These are phyloP conservation scores for Tolypocladium amazonense DNA, from an alignment of 2,329 filamentous ascomycete genomes.

Conservation along the genomic window DNA sequence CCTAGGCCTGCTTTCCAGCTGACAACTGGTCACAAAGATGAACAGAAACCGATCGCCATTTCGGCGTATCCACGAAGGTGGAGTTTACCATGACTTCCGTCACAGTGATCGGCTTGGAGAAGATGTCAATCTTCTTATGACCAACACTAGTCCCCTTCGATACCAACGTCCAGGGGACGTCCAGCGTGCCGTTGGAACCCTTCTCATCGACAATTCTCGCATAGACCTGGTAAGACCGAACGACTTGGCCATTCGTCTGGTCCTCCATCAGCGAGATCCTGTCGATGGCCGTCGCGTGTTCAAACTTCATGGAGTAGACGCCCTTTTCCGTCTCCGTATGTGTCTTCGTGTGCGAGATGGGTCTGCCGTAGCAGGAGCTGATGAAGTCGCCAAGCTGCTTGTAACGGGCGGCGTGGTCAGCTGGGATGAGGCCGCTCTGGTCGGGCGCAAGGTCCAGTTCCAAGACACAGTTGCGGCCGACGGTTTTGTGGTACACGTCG, in stretches of 20 bases:
- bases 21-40: constrained; percentile 9
- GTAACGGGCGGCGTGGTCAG: constrained; percentile 10
- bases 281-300: constrained; percentile 8
- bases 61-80: constrained; percentile 12
- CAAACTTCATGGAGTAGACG: constrained; percentile 5
- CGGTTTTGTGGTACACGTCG: constrained; percentile 13
- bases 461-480: constrained; percentile 14
- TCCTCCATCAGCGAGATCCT: constrained; percentile 15
- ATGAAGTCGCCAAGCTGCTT: constrained; percentile 14
- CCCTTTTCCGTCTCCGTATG: not conserved
- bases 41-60: constrained; percentile 11
- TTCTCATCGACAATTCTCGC: constrained; percentile 3
- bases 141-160: constrained; percentile 14
- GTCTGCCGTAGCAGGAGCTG: constrained; percentile 1
- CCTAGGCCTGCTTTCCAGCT: no score
- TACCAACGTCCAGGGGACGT: constrained; percentile 9
- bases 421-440: constrained; percentile 11
- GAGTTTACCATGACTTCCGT: constrained; percentile 12
- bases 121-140: constrained; percentile 14
- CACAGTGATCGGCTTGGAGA: constrained; percentile 7
- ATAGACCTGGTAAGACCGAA: constrained; percentile 12
- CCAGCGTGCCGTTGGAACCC: constrained; percentile 1
- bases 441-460: constrained; percentile 13
- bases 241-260: constrained; percentile 13
- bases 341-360: not conserved